These are phyloP conservation scores for Aspergillus sp. DNA, from an alignment of 2,329 filamentous ascomycete species.

Conservation along the genomic window DNA sequence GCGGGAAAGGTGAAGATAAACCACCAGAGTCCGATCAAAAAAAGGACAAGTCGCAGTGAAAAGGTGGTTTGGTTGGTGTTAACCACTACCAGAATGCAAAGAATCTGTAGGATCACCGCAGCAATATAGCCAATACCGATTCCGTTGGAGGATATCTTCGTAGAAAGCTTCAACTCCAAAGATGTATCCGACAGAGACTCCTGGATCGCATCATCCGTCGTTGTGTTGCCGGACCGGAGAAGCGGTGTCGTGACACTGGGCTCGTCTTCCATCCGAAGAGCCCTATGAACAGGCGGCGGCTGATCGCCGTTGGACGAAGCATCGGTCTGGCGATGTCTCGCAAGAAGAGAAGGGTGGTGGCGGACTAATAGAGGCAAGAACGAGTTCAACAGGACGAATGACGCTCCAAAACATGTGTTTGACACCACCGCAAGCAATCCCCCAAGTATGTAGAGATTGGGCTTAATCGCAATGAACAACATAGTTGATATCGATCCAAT, in stretches of 20 bases:
- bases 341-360: conserved; percentile 65
- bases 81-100: conserved; percentile 75
- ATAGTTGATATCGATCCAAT: conserved; percentile 80
- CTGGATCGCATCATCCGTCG: conserved; percentile 4
- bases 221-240: conserved; percentile 13
- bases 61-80: conserved; percentile 74
- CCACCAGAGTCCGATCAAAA: conserved; percentile 91
- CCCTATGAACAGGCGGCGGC: conserved; percentile 10
- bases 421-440: conserved; percentile 83
- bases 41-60: conserved; percentile 81
- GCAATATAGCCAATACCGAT: conserved; percentile 93
- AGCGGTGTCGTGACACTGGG: conserved; percentile 27
- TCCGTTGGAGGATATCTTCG: conserved; percentile 85
- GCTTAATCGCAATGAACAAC: conserved; percentile 77
- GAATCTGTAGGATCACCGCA: conserved; percentile 77
- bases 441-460: conserved; percentile 75
- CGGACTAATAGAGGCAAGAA: conserved; percentile 89
- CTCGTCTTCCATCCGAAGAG: not conserved
- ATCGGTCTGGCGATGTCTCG: conserved; percentile 14
- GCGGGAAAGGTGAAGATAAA: conserved; percentile 84
- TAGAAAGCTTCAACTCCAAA: conserved; percentile 76
- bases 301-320: conserved; percentile 4
- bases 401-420: conserved; percentile 92
- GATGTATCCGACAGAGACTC: conserved; percentile 33
- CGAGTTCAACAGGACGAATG: conserved; percentile 92